Conservation (phyloP, 140 eudicot species). For the Anethum foeniculum region DNA sequence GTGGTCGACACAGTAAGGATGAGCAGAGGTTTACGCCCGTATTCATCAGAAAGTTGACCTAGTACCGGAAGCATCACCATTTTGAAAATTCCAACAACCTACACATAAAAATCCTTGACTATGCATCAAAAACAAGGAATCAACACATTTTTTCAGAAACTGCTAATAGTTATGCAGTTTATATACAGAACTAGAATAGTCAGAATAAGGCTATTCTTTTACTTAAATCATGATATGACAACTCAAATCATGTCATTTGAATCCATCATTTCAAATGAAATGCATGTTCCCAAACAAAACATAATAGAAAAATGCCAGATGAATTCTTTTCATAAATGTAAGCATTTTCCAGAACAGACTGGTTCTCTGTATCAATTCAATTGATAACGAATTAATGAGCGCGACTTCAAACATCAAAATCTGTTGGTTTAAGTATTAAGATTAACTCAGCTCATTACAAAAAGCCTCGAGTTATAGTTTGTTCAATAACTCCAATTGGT, state of each 20-base stretch:
- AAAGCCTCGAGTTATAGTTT: not conserved
- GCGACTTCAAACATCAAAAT: not conserved
- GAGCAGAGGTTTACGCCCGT: slow-evolving; percentile 91
- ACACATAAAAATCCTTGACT: slow-evolving; percentile 2
- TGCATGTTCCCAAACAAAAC: too few relatives aligned
- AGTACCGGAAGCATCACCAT: slow-evolving; percentile 82
- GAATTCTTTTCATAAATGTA: not conserved
- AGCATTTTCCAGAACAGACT: not conserved
- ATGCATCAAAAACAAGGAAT: not conserved
- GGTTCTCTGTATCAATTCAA: not conserved
- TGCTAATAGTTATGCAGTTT: not conserved
- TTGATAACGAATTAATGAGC: not conserved
- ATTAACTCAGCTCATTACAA: not conserved
- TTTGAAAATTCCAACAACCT: slow-evolving; percentile 93
- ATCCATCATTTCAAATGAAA: too few relatives aligned
- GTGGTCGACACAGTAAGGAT: slow-evolving; percentile 77
- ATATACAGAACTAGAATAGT: not conserved
- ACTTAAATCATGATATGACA: too few relatives aligned
- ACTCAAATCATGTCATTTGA: too few relatives aligned
- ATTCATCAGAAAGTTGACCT: slow-evolving; percentile 88
- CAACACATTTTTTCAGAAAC: not conserved
- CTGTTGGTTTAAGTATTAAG: not conserved
- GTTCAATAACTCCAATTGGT: not conserved
- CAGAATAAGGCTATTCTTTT: not conserved
- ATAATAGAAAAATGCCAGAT: not conserved